A percentile compares a stretch with the other conserved stretches of the same genome.
phyloP scores from a whole-genome alignment of 495 filamentous ascomycete genomes.

The Stereocaulon alpinum region DNA sequence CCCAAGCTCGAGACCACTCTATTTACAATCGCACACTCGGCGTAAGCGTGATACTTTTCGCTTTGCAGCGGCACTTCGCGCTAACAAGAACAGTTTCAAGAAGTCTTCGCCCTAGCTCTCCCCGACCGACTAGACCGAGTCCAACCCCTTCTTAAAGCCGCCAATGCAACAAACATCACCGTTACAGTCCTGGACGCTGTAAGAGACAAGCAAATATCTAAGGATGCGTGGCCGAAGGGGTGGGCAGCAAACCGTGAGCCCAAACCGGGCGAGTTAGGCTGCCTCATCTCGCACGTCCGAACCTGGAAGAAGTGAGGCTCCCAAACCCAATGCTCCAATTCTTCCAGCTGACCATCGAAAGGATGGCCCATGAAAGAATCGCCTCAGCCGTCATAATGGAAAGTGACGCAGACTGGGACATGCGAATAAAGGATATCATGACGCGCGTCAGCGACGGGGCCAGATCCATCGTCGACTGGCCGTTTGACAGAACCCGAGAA shows the following conservation, averaged over 20 bases:
- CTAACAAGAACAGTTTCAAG: slow-evolving; percentile 13
- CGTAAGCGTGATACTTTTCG: background rate
- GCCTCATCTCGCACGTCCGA: slow-evolving; percentile 17
- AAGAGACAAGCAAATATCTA: slow-evolving; percentile 15
- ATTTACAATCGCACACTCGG: slow-evolving; percentile 15
- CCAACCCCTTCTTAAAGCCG: slow-evolving; percentile 14
- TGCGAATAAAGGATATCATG: slow-evolving; percentile 29
- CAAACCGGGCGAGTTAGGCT: slow-evolving; percentile 15
- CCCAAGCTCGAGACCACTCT: background rate
- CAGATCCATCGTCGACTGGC: slow-evolving; percentile 40
- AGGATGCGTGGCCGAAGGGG: slow-evolving; percentile 9
- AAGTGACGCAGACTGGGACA: slow-evolving; percentile 41
- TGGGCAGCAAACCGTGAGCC: slow-evolving; percentile 9
- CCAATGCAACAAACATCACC: slow-evolving; percentile 18
- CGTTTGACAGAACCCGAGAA: slow-evolving; percentile 22
- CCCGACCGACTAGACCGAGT: slow-evolving; percentile 14
- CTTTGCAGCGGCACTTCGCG: background rate
- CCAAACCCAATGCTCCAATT: too few species aligned
- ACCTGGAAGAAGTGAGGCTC: slow-evolving; percentile 17
- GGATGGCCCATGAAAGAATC: slow-evolving; percentile 31
- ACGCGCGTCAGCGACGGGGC: slow-evolving; percentile 41
- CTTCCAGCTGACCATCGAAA: background rate
- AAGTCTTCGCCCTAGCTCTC: slow-evolving; percentile 12
- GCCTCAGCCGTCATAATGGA: slow-evolving; percentile 37
- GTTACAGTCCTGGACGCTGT: slow-evolving; percentile 18